A percentile compares a stretch with the other conserved stretches of the same genome.
These are phyloP conservation scores for Trichoderma gamsii DNA, from an alignment of 495 filamentous ascomycete species.

Conservation along the genomic window DNA sequence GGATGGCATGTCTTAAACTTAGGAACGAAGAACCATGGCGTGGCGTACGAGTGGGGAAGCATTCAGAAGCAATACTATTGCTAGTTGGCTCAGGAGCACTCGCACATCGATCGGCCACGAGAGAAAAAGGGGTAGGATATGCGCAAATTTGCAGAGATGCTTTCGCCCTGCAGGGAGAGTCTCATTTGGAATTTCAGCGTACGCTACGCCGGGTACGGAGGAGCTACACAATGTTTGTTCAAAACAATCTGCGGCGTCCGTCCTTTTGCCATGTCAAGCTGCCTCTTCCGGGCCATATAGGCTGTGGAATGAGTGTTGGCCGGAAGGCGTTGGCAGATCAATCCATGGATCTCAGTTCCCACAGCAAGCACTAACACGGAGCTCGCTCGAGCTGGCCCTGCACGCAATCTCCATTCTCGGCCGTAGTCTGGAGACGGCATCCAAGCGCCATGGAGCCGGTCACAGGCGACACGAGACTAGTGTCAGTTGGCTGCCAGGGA, in stretches of 20 bases:
- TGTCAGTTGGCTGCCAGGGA: not conserved
- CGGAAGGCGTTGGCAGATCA: not conserved
- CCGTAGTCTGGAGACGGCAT: not conserved
- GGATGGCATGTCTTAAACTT: conserved; percentile 13
- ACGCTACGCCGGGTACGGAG: not conserved
- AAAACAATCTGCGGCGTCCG: not conserved
- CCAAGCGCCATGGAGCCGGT: not conserved
- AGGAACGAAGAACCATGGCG: conserved; percentile 7
- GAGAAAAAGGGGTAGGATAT: not conserved
- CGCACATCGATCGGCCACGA: not conserved
- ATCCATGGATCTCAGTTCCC: not conserved
- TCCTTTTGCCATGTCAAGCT: not conserved
- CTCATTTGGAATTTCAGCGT: not conserved
- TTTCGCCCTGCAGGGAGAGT: conserved; percentile 2
- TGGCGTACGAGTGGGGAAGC: conserved; percentile 7
- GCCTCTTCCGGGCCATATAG: not conserved
- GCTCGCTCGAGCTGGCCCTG: not conserved
- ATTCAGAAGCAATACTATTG: not conserved
- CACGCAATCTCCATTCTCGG: not conserved
- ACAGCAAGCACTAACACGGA: not conserved
- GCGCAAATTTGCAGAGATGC: not conserved
- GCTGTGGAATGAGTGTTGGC: not conserved
- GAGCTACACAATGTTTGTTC: not conserved
- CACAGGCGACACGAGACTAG: conserved; percentile 5
- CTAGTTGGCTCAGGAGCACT: not conserved